Evolutionary conservation across 1,284 basidiomycete genomes (phyloP).

Genomic region (Ustilago shanxiensis): DNA sequence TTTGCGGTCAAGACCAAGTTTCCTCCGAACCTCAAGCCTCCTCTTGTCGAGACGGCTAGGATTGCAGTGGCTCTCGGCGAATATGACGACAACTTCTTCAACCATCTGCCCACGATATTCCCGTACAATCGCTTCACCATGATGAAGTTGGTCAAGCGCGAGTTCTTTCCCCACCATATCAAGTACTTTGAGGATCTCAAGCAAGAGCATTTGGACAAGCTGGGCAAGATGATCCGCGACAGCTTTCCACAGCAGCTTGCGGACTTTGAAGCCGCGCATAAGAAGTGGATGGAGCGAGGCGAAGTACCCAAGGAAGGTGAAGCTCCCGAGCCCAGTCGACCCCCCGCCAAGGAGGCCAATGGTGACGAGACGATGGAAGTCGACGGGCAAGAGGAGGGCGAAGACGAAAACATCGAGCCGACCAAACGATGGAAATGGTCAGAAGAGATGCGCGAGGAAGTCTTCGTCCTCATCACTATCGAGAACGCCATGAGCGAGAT

Average conservation of each 20-base stretch:
- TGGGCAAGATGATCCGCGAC: conserved; percentile 52
- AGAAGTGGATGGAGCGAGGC: conserved; percentile 48
- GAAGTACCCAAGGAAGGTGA: conserved; percentile 44
- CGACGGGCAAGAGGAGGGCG: conserved; percentile 30
- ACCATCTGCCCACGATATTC: conserved; percentile 85
- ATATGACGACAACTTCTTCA: conserved; percentile 92
- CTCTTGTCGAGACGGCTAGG: conserved; percentile 79
- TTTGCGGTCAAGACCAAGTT: conserved; percentile 81
- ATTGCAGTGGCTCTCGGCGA: conserved; percentile 85
- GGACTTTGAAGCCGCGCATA: conserved; percentile 58
- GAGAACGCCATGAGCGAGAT: conserved; percentile 68
- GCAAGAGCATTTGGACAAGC: conserved; percentile 61
- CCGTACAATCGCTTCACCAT: conserved; percentile 87
- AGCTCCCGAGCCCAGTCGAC: conserved; percentile 8
- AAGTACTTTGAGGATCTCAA: conserved; percentile 59
- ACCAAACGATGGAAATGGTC: conserved; percentile 63
- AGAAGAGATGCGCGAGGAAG: conserved; percentile 65
- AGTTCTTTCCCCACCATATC: conserved; percentile 65
- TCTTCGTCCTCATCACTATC: conserved; percentile 64
- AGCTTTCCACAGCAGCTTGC: conserved; percentile 53
- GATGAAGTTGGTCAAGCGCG: conserved; percentile 68
- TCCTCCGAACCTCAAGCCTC: conserved; percentile 82
- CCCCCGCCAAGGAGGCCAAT: background rate
- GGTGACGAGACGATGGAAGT: conserved; percentile 34
- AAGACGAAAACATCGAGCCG: conserved; percentile 52